phyloP scores from a whole-genome alignment of 208 protist species.

The Leishmania mexicana region DNA sequence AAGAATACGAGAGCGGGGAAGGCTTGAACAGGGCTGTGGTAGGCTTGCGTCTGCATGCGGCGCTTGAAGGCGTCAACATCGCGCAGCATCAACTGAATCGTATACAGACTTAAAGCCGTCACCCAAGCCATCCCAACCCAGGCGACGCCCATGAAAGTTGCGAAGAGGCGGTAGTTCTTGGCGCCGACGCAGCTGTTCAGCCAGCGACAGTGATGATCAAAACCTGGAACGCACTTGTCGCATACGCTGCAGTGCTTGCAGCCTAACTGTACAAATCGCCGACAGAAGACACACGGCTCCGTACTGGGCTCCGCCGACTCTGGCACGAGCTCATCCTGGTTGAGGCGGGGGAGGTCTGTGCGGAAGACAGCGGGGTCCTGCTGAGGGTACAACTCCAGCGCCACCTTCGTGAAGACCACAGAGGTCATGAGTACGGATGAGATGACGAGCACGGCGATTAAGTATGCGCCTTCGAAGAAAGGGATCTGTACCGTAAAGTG shows the following conservation, averaged over 20 bases:
- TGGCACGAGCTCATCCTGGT: slow-evolving; percentile 51
- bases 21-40: slow-evolving; percentile 45
- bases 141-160: slow-evolving; percentile 65
- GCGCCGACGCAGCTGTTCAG: slow-evolving; percentile 87
- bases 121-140: slow-evolving; percentile 69
- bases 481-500: slow-evolving; percentile 75
- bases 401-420: slow-evolving; percentile 57
- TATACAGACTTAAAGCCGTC: slow-evolving; percentile 65
- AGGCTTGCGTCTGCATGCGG: slow-evolving; percentile 44
- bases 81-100: slow-evolving; percentile 46
- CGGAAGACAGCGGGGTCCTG: slow-evolving; percentile 76
- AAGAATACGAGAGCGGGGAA: slow-evolving; percentile 61
- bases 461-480: slow-evolving; percentile 46
- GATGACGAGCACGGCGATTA: slow-evolving; percentile 58
- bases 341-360: slow-evolving; percentile 54
- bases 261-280: slow-evolving; percentile 67
- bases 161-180: slow-evolving; percentile 84
- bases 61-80: slow-evolving; percentile 51
- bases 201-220: slow-evolving; percentile 94
- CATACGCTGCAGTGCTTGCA: slow-evolving; percentile 92
- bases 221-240: slow-evolving; percentile 90
- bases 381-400: slow-evolving; percentile 65
- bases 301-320: slow-evolving; percentile 38
- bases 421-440: slow-evolving; percentile 36
- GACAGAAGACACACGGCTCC: slow-evolving; percentile 82